phyloP scores from a whole-genome alignment of 1,139 yeast genomes.

The Zygoascus meyerae region DNA sequence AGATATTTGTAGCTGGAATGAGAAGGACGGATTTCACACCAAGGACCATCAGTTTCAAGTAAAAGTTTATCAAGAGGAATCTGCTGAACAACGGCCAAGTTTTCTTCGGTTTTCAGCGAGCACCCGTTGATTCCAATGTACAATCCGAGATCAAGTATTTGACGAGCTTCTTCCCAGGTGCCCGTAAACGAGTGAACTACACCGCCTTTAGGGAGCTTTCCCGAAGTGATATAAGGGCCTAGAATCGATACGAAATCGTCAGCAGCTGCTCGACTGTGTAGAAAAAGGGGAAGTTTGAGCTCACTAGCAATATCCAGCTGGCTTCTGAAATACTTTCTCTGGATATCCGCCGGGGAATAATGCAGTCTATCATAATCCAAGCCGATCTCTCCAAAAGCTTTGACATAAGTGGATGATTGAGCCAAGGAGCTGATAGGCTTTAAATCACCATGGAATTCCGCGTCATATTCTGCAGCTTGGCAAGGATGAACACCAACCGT shows the following conservation, averaged over 20 bases:
- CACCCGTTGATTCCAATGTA: constrained; percentile 89
- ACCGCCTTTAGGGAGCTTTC: constrained; percentile 43
- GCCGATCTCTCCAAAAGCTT: constrained; percentile 89
- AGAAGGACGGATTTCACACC: constrained; percentile 90
- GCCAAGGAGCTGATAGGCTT: constrained; percentile 46
- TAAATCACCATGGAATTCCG: constrained; percentile 24
- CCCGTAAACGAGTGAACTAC: constrained; percentile 97
- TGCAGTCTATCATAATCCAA: constrained; percentile 87
- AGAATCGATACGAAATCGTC: constrained; percentile 67
- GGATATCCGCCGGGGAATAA: constrained; percentile 64
- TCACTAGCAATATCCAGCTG: constrained; percentile 59
- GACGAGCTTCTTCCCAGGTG: constrained; percentile 50
- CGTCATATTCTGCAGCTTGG: constrained; percentile 58
- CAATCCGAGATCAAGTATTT: constrained; percentile 53
- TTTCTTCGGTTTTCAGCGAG: constrained; percentile 73
- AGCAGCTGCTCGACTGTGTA: constrained; percentile 87
- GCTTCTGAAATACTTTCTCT: constrained; percentile 55
- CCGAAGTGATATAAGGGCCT: constrained; percentile 46
- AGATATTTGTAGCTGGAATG: constrained; percentile 66
- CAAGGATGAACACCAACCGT: constrained; percentile 98
- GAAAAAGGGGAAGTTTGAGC: constrained; percentile 65
- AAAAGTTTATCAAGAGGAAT: constrained; percentile 66
- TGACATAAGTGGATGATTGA: constrained; percentile 41
- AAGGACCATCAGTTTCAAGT: constrained; percentile 95
- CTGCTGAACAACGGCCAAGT: constrained; percentile 54